phyloP scores from a whole-genome alignment of 1,284 basidiomycete genomes.

The Puccinia horiana region DNA sequence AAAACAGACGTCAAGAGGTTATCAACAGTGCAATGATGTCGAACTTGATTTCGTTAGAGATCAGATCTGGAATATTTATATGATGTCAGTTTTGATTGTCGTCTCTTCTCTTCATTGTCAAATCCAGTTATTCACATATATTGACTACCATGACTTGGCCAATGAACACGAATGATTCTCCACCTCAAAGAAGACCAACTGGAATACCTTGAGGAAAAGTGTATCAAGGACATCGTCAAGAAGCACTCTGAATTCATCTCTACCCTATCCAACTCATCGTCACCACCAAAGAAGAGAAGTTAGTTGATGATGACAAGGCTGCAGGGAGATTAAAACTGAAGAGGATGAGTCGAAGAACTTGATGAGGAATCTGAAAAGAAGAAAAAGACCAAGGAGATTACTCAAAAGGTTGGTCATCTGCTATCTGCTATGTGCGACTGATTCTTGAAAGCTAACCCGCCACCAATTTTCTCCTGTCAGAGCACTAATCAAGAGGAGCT shows the following conservation, averaged over 20 bases:
- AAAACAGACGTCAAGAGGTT: too few relatives aligned
- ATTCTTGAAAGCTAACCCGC: background rate
- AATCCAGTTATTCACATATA: too few relatives aligned
- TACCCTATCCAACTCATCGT: conserved; percentile 99
- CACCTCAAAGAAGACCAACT: conserved; percentile 98
- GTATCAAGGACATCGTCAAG: conserved; percentile 99
- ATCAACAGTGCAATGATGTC: too few relatives aligned
- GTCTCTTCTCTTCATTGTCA: too few relatives aligned
- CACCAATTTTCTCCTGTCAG: conserved; percentile 57
- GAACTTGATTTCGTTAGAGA: too few relatives aligned
- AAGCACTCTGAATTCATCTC: conserved; percentile 99
- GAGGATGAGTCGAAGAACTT: conserved; percentile 67
- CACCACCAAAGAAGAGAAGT: conserved; percentile 92
- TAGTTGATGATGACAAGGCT: conserved; percentile 56
- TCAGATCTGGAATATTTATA: too few relatives aligned
- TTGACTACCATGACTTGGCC: too few relatives aligned
- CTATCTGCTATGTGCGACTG: background rate
- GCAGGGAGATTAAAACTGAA: conserved; percentile 68
- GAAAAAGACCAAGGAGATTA: too few relatives aligned
- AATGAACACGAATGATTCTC: conserved; percentile 89
- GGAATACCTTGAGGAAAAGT: conserved; percentile 99
- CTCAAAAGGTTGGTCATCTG: conserved; percentile 63
- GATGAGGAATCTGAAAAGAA: conserved; percentile 81
- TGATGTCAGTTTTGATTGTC: too few relatives aligned
- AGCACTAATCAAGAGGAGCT: conserved; percentile 92